phyloP scores from a whole-genome alignment of 495 filamentous ascomycete species.

The Staphylotrichum tortipilum region DNA sequence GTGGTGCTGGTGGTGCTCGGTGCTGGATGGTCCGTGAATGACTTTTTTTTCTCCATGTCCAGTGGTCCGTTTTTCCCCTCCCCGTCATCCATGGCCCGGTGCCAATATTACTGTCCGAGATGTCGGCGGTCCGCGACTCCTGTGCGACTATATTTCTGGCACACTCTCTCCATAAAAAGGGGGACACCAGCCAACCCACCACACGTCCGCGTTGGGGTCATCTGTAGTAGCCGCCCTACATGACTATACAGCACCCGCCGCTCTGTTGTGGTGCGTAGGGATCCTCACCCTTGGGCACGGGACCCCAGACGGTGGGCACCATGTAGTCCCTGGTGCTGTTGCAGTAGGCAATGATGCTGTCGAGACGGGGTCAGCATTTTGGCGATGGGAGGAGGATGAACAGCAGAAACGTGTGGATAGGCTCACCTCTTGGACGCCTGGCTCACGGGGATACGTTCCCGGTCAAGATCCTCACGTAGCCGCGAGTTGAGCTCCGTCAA shows the following conservation, averaged over 20 bases:
- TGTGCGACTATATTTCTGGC: background rate
- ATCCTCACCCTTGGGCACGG: slow-evolving; percentile 87
- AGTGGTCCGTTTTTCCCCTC: background rate
- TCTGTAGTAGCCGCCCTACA: slow-evolving; percentile 45
- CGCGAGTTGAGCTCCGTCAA: slow-evolving; percentile 93
- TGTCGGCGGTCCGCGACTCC: background rate
- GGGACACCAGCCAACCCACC: no score
- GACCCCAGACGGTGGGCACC: slow-evolving; percentile 95
- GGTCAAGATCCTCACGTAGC: slow-evolving; percentile 87
- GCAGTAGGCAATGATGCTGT: slow-evolving; percentile 90
- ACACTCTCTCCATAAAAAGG: background rate
- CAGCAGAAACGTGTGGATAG: background rate
- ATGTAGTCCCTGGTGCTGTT: slow-evolving; percentile 96
- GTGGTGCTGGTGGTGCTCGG: background rate
- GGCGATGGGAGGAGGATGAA: background rate
- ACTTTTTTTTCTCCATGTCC: slow-evolving; percentile 1
- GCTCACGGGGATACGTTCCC: slow-evolving; percentile 89
- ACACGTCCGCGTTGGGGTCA: slow-evolving; percentile 1
- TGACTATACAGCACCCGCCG: slow-evolving; percentile 85
- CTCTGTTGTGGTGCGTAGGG: slow-evolving; percentile 91
- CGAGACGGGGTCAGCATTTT: slow-evolving; percentile 1
- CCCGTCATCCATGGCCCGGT: slow-evolving; percentile 1
- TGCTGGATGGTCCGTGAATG: background rate
- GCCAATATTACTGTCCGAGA: background rate
- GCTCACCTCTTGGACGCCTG: slow-evolving; percentile 83